phyloP scores from a whole-genome alignment of 805 yeast species.

The Saccharomyces eubayanus region DNA sequence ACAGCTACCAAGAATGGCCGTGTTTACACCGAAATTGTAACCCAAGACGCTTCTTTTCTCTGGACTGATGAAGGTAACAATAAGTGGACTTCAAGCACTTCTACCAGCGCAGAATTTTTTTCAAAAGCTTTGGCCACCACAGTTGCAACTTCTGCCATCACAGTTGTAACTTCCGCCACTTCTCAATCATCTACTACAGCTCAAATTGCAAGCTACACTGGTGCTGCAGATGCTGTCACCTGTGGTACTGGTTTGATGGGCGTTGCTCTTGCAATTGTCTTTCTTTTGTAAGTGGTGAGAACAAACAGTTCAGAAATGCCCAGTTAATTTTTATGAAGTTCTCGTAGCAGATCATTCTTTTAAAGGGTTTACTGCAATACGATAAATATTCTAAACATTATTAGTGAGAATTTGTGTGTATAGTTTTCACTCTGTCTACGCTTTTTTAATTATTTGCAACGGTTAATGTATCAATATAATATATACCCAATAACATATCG shows the following conservation, averaged over 20 bases:
- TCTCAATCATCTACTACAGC: slow-evolving; percentile 1
- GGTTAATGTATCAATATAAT: no score
- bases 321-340: no score
- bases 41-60: neutral
- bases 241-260: slow-evolving; percentile 6
- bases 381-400: no score
- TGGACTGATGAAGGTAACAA: neutral
- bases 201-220: slow-evolving; percentile 2
- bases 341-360: no score
- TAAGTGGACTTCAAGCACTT: neutral
- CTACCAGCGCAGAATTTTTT: neutral
- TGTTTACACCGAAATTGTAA: neutral
- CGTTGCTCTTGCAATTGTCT: slow-evolving; percentile 3
- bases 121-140: neutral
- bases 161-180: neutral
- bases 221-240: slow-evolving; percentile 5
- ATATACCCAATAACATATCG: no score
- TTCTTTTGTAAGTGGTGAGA: neutral
- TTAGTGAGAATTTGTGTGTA: no score
- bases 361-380: no score
- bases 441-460: no score
- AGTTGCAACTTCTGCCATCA: neutral
- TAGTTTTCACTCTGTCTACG: no score
- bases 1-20: slow-evolving; percentile 1
- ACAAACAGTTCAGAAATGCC: no score